Percentiles rank a stretch among this genome's conserved stretches.
These are phyloP conservation scores for Myxozyma kluyveri DNA, from an alignment of 805 yeast species.

Conservation along the genomic window DNA sequence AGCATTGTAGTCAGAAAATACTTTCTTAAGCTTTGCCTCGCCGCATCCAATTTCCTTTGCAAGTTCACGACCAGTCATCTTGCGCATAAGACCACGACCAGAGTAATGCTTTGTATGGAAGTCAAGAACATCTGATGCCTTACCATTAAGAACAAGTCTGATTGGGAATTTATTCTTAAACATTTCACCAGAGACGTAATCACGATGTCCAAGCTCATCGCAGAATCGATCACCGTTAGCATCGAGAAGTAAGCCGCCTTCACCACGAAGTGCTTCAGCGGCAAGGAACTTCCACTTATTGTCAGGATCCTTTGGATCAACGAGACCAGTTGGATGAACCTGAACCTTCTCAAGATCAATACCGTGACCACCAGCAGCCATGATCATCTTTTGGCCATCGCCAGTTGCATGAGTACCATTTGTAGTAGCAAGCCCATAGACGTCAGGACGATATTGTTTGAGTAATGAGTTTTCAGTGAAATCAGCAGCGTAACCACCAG, in stretches of 20 bases:
- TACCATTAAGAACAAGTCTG: conserved; percentile 50
- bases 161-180: conserved; percentile 46
- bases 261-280: conserved; percentile 65
- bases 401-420: conserved; percentile 63
- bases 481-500: conserved; percentile 70
- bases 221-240: conserved; percentile 54
- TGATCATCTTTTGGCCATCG: conserved; percentile 58
- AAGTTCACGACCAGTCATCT: conserved; percentile 46
- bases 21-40: conserved; percentile 36
- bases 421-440: conserved; percentile 55
- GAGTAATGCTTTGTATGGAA: conserved; percentile 58
- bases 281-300: conserved; percentile 56
- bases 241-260: conserved; percentile 60
- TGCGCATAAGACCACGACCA: conserved; percentile 54
- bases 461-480: conserved; percentile 51
- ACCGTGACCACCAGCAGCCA: conserved; percentile 49
- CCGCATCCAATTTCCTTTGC: conserved; percentile 43
- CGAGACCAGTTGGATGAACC: conserved; percentile 66
- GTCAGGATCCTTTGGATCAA: conserved; percentile 52
- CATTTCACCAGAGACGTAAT: conserved; percentile 59
- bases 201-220: conserved; percentile 60
- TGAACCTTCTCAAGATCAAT: conserved; percentile 65
- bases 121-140: conserved; percentile 46
- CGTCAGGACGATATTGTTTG: conserved; percentile 57
- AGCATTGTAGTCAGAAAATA: conserved; percentile 45